These are phyloP conservation scores for Populus tremula DNA, from an alignment of 345 rosid genomes.

Conservation along the genomic window DNA sequence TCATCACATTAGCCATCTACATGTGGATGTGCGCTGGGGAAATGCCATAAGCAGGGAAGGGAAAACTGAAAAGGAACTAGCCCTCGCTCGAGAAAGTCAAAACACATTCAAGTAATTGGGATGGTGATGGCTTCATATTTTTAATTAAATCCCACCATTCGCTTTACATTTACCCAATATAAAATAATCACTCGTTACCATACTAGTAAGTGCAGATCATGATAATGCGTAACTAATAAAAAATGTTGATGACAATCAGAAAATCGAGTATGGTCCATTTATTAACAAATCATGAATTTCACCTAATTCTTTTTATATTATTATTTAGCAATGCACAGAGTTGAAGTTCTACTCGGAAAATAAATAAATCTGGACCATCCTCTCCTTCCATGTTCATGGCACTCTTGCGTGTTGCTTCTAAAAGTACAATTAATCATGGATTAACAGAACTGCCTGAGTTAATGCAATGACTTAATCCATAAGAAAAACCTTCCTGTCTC, in stretches of 20 bases:
- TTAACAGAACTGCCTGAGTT: background rate
- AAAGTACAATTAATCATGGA: background rate
- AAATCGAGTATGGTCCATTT: background rate
- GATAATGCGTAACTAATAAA: background rate
- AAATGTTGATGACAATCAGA: background rate
- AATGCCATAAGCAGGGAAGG: background rate
- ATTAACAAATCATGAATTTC: background rate
- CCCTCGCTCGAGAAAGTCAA: background rate
- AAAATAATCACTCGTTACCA: background rate
- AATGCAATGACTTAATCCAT: background rate
- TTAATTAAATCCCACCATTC: conserved; percentile 2
- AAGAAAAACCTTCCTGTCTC: background rate
- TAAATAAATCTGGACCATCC: background rate
- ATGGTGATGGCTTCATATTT: background rate
- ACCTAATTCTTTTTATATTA: background rate
- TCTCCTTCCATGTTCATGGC: background rate
- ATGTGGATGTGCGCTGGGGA: background rate
- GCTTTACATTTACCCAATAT: background rate
- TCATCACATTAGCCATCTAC: background rate
- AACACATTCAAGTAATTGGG: background rate
- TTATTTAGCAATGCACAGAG: no score
- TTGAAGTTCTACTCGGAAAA: background rate
- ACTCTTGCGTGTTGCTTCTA: background rate
- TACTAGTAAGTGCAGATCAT: background rate
- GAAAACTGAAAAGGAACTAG: background rate